Evolutionary conservation across 192 early-diverging fungal species (phyloP), one percentile per base, ranked within the genome.

Genomic region (Linderina pennispora): DNA sequence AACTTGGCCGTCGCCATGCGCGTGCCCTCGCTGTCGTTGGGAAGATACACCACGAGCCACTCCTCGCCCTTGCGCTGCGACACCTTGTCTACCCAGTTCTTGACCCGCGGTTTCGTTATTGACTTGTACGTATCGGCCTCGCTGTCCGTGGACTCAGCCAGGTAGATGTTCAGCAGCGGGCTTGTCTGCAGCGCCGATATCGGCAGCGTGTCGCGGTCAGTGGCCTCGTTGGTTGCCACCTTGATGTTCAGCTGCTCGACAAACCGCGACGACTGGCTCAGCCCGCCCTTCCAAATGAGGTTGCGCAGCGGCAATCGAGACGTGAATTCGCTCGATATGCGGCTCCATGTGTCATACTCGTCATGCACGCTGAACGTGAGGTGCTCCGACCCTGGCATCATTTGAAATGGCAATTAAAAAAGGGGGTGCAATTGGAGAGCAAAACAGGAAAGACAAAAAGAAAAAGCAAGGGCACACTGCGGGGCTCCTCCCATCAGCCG

Each of bases 31-130:
- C 74, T 77, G 8, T 67, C 62, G 32, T 65, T 75, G 23, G 83
- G 74, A 10, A 89, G 73, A 55, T 86, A 84, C 24, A 91, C 76
- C 42, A 98, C 84, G 23, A 93, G 60, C 89, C 94, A 94, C 54
- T 90, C 89, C 55, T 94, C 89, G 56, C 60, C 54, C 28, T 47
- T 46, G 8, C 50, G 47, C 24, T 50, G 52, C 20, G 47, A 32
- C 13, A 49, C 62, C 18, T 23, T 34, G n/a, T 31, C 38, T 5
- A 50, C 44, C 71, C 71, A 74, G 23, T 32, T 38, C 35, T 74
- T 62, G 31, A 49, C 50, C 3, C 59, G 75, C 16, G 67, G 53
- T 35, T 51, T 56, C 17, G 68, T 44, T 8, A 53, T 58, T 1
- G 65, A 23, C 46, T 75, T 74, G 55, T 63, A 61, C 16, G 55